Evolutionary conservation across 1,139 yeast genomes (phyloP).

Genomic region (Groenewaldozyma auringiensis): DNA sequence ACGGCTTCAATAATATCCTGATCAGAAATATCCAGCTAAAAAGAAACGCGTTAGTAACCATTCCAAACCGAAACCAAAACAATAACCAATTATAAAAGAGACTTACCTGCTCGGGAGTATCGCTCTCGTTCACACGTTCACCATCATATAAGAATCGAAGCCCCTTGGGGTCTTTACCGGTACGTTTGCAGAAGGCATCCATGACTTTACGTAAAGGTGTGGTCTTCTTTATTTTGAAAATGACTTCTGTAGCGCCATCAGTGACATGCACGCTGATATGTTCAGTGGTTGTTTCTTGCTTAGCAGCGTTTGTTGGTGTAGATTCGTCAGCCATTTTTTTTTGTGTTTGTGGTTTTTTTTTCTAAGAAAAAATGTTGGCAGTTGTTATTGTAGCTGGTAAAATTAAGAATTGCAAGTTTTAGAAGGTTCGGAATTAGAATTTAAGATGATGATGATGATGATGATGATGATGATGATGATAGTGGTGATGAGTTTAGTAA

Average conservation of each 20-base stretch:
- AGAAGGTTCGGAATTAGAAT: background rate
- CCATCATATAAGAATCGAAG: constrained; percentile 92
- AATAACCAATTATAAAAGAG: too few species aligned
- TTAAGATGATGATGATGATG: background rate
- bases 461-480: too few species aligned
- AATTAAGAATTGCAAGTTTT: background rate
- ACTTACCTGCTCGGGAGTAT: constrained; percentile 72
- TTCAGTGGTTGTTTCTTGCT: constrained; percentile 27
- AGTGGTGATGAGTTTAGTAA: too few species aligned
- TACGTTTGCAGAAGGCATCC: constrained; percentile 98
- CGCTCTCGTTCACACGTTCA: constrained; percentile 75
- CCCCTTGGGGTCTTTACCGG: constrained; percentile 77
- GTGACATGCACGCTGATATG: constrained; percentile 92
- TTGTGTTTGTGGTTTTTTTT: too few species aligned
- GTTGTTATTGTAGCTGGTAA: background rate
- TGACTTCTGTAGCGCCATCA: constrained; percentile 88
- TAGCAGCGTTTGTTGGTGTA: background rate
- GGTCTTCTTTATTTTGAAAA: constrained; percentile 87
- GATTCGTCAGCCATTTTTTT: constrained; percentile 8
- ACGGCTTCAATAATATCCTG: constrained; percentile 98
- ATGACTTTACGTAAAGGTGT: constrained; percentile 91
- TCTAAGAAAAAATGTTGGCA: too few species aligned
- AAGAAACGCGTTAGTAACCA: constrained; percentile 13
- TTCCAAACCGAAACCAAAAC: too few species aligned
- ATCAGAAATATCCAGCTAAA: constrained; percentile 73